Evolutionary conservation across 2,329 filamentous ascomycete genomes (phyloP).

Genomic region (Pseudogymnoascus sp.): DNA sequence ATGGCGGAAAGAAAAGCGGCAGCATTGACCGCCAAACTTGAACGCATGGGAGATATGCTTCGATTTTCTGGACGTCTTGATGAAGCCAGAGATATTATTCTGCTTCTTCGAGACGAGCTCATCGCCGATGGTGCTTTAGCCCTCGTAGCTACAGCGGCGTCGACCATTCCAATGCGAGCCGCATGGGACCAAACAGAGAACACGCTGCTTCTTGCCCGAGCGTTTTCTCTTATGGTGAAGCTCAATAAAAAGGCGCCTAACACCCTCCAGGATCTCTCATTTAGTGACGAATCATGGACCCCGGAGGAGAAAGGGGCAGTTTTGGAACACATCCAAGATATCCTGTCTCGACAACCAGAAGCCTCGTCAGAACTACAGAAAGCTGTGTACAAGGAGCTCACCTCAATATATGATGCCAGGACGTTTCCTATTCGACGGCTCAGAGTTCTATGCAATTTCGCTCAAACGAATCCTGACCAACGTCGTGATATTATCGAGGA

Average conservation of each 20-base stretch:
- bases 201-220: constrained; percentile 47
- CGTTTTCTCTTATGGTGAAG: constrained; percentile 52
- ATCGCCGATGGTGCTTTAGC: constrained; percentile 50
- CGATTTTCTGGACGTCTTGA: constrained; percentile 44
- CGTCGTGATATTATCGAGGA: constrained; percentile 10
- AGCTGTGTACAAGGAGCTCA: constrained; percentile 20
- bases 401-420: constrained; percentile 22
- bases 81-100: constrained; percentile 51
- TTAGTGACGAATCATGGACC: constrained; percentile 30
- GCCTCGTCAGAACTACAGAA: constrained; percentile 17
- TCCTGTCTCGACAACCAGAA: constrained; percentile 26
- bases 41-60: constrained; percentile 56
- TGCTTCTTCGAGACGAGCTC: constrained; percentile 53
- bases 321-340: constrained; percentile 52
- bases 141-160: constrained; percentile 43
- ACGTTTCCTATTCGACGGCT: constrained; percentile 27
- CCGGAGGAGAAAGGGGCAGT: constrained; percentile 47
- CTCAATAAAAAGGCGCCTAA: constrained; percentile 50
- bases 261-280: constrained; percentile 40
- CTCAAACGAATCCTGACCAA: constrained; percentile 18
- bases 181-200: constrained; percentile 48
- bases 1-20: constrained; percentile 50
- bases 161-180: constrained; percentile 40
- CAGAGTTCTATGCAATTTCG: constrained; percentile 22
- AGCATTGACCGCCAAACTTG: constrained; percentile 55